phyloP scores from a whole-genome alignment of 2,329 filamentous ascomycete genomes.

The Calycina herbarum region DNA sequence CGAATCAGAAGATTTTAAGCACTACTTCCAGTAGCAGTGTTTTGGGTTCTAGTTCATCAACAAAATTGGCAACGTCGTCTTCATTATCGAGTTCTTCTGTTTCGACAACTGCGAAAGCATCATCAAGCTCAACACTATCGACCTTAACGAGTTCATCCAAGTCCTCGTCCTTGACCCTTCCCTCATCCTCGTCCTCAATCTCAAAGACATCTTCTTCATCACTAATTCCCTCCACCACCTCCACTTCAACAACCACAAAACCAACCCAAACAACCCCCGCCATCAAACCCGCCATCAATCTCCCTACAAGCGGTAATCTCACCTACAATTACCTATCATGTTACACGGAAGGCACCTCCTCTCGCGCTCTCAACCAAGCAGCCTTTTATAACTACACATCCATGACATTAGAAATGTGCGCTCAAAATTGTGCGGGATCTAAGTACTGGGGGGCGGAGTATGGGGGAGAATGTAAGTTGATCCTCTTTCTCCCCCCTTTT shows the following conservation, averaged over 20 bases:
- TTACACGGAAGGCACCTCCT: slow-evolving; percentile 24
- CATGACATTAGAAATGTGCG: slow-evolving; percentile 39
- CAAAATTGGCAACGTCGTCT: no score
- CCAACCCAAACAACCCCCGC: neutral
- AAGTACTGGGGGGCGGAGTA: slow-evolving; percentile 43
- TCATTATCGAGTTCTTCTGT: no score
- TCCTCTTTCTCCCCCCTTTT: no score
- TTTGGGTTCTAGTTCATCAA: no score
- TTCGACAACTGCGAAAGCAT: no score
- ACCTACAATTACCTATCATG: slow-evolving; percentile 14
- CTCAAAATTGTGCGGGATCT: slow-evolving; percentile 34
- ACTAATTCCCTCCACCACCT: neutral
- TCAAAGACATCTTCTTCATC: neutral
- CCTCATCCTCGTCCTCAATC: neutral
- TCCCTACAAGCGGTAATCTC: neutral
- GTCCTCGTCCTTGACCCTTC: neutral
- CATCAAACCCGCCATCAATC: neutral
- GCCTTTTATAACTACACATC: slow-evolving; percentile 27
- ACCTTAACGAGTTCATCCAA: neutral
- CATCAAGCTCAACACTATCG: neutral
- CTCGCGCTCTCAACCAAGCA: slow-evolving; percentile 23
- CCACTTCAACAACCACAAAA: neutral
- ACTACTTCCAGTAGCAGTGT: no score
- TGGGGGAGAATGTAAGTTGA: slow-evolving; percentile 38
- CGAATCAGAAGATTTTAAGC: neutral